These are phyloP conservation scores for Aspergillus sclerotiicarbonarius DNA, from an alignment of 495 filamentous ascomycete genomes.

Conservation along the genomic window DNA sequence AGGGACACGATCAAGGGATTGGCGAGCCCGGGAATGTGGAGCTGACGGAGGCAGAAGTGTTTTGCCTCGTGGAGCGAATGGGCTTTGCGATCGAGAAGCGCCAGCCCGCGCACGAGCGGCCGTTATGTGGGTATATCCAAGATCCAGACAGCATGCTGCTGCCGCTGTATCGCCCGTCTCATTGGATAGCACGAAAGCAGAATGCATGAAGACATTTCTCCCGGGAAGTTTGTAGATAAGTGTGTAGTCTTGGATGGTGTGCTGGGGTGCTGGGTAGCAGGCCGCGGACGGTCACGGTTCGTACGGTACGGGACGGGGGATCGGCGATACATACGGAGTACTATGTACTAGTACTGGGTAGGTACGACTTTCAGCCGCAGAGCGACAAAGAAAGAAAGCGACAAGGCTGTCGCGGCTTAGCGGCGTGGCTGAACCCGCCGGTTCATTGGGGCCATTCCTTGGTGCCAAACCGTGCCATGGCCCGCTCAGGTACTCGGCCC, in stretches of 20 bases:
- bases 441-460: conserved; percentile 10
- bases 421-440: conserved; percentile 17
- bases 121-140: conserved; percentile 75
- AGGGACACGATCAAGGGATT: conserved; percentile 48
- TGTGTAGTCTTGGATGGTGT: no score
- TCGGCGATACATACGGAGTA: no score
- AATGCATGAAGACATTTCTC: not conserved
- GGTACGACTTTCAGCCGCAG: conserved; percentile 23
- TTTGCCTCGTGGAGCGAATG: conserved; percentile 67
- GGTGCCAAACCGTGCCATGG: conserved; percentile 19
- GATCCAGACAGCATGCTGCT: conserved; percentile 81
- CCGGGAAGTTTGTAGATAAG: not conserved
- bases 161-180: conserved; percentile 70
- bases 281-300: not conserved
- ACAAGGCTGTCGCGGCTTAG: conserved; percentile 15
- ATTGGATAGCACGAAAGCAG: conserved; percentile 81
- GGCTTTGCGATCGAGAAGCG: conserved; percentile 70
- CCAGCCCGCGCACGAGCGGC: conserved; percentile 42
- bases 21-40: conserved; percentile 83
- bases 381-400: conserved; percentile 14
- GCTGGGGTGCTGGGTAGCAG: no score
- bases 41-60: conserved; percentile 81
- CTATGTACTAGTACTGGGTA: no score
- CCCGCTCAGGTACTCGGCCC: conserved; percentile 6
- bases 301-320: conserved; percentile 11